Conservation (phyloP, 768 basidiomycete species). For the Termitomyces bulborhizus region DNA sequence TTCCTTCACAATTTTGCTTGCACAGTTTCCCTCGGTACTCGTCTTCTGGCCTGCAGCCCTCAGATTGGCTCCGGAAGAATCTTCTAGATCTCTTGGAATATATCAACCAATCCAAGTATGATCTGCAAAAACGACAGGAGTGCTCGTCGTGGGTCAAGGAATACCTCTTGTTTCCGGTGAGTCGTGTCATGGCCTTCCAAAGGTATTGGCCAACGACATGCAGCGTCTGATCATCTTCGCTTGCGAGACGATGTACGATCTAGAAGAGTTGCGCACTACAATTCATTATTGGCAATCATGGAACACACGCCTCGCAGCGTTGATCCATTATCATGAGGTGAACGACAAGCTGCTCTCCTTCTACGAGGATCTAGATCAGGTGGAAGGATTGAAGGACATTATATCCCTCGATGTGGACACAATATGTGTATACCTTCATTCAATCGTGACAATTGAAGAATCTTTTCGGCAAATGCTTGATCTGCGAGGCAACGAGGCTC, state of each 20-base stretch:
- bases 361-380: constrained; percentile 1
- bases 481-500: constrained; percentile 3
- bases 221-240: constrained; percentile 5
- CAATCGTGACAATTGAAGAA: neutral
- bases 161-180: constrained; percentile 3
- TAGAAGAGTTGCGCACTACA: neutral
- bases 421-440: constrained; percentile 5
- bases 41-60: neutral
- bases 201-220: neutral
- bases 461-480: neutral
- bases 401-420: constrained; percentile 9
- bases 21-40: constrained; percentile 5
- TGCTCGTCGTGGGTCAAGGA: constrained; percentile 1
- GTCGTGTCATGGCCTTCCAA: neutral
- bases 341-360: constrained; percentile 3
- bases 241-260: constrained; percentile 2
- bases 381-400: neutral
- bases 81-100: constrained; percentile 3
- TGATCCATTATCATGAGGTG: neutral
- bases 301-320: neutral
- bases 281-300: constrained; percentile 2
- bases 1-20: constrained; percentile 11
- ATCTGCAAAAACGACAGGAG: neutral
- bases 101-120: neutral
- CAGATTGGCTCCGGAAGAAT: constrained; percentile 3